Conservation (phyloP, 805 yeast genomes). For the Jamesozyma piceae region DNA sequence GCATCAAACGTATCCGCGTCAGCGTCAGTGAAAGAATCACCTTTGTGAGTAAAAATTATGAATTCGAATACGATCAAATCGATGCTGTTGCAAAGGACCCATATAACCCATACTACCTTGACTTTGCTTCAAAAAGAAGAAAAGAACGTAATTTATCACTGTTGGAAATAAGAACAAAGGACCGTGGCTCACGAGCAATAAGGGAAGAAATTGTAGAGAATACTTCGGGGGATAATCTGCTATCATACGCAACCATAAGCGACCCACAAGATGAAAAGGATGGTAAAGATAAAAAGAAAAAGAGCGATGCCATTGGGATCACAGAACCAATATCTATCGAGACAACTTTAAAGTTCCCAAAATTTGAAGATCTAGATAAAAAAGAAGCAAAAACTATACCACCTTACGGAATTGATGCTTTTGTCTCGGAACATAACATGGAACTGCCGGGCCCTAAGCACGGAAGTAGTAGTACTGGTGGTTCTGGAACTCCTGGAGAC, state of each 20-base stretch:
- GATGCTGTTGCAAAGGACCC: conserved; percentile 30
- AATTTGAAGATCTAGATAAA: conserved; percentile 22
- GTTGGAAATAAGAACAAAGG: conserved; percentile 57
- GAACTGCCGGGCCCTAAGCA: conserved; percentile 4
- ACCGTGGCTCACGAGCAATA: conserved; percentile 39
- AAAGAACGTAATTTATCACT: conserved; percentile 49
- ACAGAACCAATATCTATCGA: conserved; percentile 25
- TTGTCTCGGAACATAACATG: conserved; percentile 13
- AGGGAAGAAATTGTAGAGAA: conserved; percentile 49
- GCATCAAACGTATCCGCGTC: conserved; percentile 54
- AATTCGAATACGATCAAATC: conserved; percentile 48
- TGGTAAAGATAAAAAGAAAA: conserved; percentile 14
- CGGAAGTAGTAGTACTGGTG: neutral
- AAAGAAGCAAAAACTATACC: conserved; percentile 23
- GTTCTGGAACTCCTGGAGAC: neutral
- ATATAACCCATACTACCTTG: conserved; percentile 30
- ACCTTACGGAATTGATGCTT: conserved; percentile 31
- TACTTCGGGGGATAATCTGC: conserved; percentile 50
- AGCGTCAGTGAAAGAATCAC: conserved; percentile 61
- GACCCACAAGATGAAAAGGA: neutral
- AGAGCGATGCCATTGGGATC: conserved; percentile 20
- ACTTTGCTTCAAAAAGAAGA: conserved; percentile 25
- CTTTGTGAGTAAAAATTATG: conserved; percentile 48
- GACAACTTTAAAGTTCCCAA: conserved; percentile 27
- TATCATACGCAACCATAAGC: conserved; percentile 38